These are phyloP conservation scores for Nicotiana paniculata DNA, from an alignment of 257 asterid genomes.

Conservation along the genomic window DNA sequence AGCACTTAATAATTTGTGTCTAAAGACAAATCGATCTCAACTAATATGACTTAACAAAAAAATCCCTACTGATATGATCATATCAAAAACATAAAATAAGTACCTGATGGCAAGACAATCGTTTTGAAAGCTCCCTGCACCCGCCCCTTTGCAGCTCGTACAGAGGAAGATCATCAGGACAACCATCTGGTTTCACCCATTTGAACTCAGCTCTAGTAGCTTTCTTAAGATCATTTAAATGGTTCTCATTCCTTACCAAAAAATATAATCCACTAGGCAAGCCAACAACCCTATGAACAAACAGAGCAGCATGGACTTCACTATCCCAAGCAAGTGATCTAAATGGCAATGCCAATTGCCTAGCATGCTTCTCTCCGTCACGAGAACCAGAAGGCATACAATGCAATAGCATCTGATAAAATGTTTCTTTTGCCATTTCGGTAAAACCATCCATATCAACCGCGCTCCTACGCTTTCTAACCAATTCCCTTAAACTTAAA, in stretches of 20 bases:
- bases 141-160: conserved; percentile 66
- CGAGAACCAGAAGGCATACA: conserved; percentile 70
- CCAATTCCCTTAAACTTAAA: conserved; percentile 53
- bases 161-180: conserved; percentile 74
- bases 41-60: not conserved
- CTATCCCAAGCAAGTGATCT: conserved; percentile 75
- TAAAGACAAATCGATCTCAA: not conserved
- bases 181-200: conserved; percentile 81
- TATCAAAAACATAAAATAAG: not conserved
- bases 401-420: conserved; percentile 76
- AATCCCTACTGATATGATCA: not conserved
- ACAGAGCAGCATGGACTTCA: conserved; percentile 70
- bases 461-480: conserved; percentile 86
- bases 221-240: conserved; percentile 51
- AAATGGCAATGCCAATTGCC: conserved; percentile 66
- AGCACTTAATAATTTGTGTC: not conserved
- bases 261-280: conserved; percentile 74
- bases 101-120: conserved; percentile 89
- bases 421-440: conserved; percentile 52
- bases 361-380: conserved; percentile 40
- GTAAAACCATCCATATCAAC: conserved; percentile 94
- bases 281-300: conserved; percentile 82
- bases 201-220: conserved; percentile 60
- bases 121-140: conserved; percentile 51
- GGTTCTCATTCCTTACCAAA: conserved; percentile 73